Base-by-base conservation (phyloP, 1,284 basidiomycete genomes). In the Erythrobasidium hasegawianum region DNA sequence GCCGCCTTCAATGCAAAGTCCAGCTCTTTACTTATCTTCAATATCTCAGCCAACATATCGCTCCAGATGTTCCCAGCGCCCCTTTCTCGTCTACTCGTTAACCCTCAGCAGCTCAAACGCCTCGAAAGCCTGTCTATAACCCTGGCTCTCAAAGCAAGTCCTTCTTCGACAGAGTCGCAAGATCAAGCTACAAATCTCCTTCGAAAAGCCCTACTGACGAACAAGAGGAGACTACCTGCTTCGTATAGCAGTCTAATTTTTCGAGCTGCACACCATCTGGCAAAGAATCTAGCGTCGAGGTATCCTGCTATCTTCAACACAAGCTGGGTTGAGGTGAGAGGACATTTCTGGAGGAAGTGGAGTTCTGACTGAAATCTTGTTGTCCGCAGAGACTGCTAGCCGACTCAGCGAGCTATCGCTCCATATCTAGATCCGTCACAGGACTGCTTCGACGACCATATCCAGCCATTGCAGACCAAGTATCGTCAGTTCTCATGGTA, bases 281-380 rank as follows among this genome's bases (percentile, higher is more conserved):
- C 33, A 16, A 43, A 39, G 11, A 54, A 29, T 4, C 29, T 62
- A 2, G 52, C 49, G 2, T 18, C 29, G n/a, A 20, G 16, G 33
- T 62, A 62, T 47, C 59, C 59, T 22, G 20, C 49, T 14, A 45
- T 62, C 2, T 62, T 62, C 38, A 41, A 55, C 27, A 11, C 33
- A 16, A 24, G 39, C n/a, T 55, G 38, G 29, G 38, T 55, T n/a
- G 29, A 62, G 14, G 59, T 62, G 18, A 2, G 58, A n/a, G n/a
- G n/a, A n/a, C n/a, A n/a, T n/a, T n/a, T n/a, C n/a, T n/a, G n/a
- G n/a, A n/a, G n/a, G n/a, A n/a, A n/a, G n/a, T n/a, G n/a, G n/a
- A n/a, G n/a, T n/a, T n/a, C n/a, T n/a, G n/a, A n/a, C n/a, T n/a
- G n/a, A n/a, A n/a, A n/a, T n/a, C n/a, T n/a, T n/a, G n/a, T n/a